These are phyloP conservation scores for Neurospora sublineolata DNA, from an alignment of 495 filamentous ascomycete genomes.

Conservation along the genomic window DNA sequence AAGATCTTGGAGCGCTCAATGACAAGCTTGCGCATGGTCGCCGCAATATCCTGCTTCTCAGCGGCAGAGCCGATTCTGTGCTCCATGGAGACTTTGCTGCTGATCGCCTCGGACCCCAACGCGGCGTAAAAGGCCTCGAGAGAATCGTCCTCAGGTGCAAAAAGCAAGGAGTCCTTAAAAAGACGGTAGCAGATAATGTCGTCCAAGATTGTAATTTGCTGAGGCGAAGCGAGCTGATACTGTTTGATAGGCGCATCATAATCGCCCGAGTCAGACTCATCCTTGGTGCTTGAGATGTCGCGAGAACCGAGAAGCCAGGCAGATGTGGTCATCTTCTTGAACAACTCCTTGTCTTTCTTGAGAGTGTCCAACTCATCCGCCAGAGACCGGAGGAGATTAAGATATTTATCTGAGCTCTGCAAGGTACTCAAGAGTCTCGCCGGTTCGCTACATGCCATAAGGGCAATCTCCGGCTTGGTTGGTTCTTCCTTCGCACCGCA, in stretches of 20 bases:
- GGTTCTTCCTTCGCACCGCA: conserved; percentile 87
- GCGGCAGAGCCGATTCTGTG: conserved; percentile 39
- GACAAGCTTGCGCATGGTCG: conserved; percentile 62
- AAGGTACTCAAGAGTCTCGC: conserved; percentile 65
- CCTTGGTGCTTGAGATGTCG: conserved; percentile 59
- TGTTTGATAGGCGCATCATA: conserved; percentile 50
- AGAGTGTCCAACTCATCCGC: conserved; percentile 56
- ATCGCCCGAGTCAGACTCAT: conserved; percentile 26
- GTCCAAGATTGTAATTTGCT: conserved; percentile 68
- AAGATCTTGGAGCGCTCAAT: conserved; percentile 81
- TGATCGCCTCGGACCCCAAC: conserved; percentile 48
- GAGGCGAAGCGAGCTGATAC: conserved; percentile 59
- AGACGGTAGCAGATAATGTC: conserved; percentile 73
- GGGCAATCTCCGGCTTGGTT: conserved; percentile 70
- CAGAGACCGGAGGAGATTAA: conserved; percentile 65
- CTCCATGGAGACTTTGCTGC: conserved; percentile 49
- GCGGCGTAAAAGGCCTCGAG: conserved; percentile 74
- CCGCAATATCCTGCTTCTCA: conserved; percentile 35
- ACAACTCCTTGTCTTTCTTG: conserved; percentile 67
- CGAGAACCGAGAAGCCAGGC: conserved; percentile 70
- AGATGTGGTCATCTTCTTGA: conserved; percentile 61
- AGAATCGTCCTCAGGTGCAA: conserved; percentile 75
- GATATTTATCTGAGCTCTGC: conserved; percentile 70
- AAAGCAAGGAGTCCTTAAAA: conserved; percentile 71
- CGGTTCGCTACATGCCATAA: conserved; percentile 66